Base-by-base conservation (phyloP, 345 rosid species). In the Linum trigynum region DNA sequence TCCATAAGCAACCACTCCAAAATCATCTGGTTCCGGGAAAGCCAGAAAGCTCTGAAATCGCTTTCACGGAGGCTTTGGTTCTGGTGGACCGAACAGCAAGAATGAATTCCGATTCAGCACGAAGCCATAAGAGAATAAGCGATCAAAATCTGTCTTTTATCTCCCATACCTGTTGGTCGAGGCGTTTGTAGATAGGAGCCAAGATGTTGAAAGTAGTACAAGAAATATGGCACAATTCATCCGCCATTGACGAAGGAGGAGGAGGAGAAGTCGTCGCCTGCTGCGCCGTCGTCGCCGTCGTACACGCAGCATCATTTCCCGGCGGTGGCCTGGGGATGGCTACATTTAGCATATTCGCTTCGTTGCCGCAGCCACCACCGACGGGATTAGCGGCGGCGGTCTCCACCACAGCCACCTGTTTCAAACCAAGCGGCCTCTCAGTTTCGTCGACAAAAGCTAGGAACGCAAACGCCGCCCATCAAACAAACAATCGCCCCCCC, bases 141-240 rank as follows among this genome's bases (percentile, higher is more conserved):
- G 35, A 36, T 3, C 2, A 4, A 16, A 15, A 15, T 8, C 3
- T 7, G 11, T 45, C 9, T 11, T 55, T 16, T 3, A 14, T 7
- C 12, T n/a, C 56, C 58, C 1, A n/a, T 50, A 81, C 96, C 81
- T 80, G 75, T 14, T 74, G 78, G 69, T 86, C 96, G 39, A 85
- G 70, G 17, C 91, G 79, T 74, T 85, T 89, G 64, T 86, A 89
- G 65, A 85, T 86, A 39, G 96, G 96, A 75, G 96, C 96, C 60
- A 89, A 67, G 55, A 89, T 79, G 65, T 89, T 89, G 76, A 89
- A 89, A 71, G 96, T 89, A 8, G 92, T 89, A 65, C 90, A 89
- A 38, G 96, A 82, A 38, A 89, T 58, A 45, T 45, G 51, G 62
- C 73, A 74, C 50, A 79, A 78, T 16, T 75, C 84, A 7, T 62